Conservation (phyloP, 768 basidiomycete species). For the Boletales sp. region DNA sequence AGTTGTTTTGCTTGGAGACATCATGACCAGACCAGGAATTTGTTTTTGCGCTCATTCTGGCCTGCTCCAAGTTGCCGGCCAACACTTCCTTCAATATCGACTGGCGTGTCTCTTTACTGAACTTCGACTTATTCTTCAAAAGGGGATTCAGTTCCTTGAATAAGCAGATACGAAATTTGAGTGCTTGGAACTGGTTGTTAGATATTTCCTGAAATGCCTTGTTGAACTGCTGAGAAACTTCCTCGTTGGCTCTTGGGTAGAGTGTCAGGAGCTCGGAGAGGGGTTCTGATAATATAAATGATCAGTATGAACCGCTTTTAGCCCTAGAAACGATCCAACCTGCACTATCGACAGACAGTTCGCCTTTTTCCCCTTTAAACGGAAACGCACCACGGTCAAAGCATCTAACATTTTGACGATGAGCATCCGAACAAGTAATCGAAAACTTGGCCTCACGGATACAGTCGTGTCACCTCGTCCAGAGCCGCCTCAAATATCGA, state of each 20-base stretch:
- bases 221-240: neutral
- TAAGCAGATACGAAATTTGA: conserved; percentile 16
- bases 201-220: conserved; percentile 4
- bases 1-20: too few relatives aligned
- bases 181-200: conserved; percentile 2
- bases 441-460: conserved; percentile 16
- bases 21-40: too few relatives aligned
- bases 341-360: neutral
- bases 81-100: conserved; percentile 4
- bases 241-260: conserved; percentile 14
- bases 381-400: conserved; percentile 15
- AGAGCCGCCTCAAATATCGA: conserved; percentile 25
- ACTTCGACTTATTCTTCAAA: neutral
- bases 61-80: conserved; percentile 3
- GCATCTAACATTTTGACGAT: conserved; percentile 1
- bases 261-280: conserved; percentile 1
- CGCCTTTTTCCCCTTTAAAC: neutral
- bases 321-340: conserved; percentile 1
- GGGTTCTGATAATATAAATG: conserved; percentile 3
- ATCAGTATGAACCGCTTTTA: too few relatives aligned
- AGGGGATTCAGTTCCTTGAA: conserved; percentile 2
- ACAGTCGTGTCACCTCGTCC: conserved; percentile 17
- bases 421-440: neutral
- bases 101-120: neutral
- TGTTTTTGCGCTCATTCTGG: neutral